Percentiles rank a stretch among this genome's conserved stretches.
Conservation (phyloP, 1,284 basidiomycete species). For the Lentinus polychrous region DNA sequence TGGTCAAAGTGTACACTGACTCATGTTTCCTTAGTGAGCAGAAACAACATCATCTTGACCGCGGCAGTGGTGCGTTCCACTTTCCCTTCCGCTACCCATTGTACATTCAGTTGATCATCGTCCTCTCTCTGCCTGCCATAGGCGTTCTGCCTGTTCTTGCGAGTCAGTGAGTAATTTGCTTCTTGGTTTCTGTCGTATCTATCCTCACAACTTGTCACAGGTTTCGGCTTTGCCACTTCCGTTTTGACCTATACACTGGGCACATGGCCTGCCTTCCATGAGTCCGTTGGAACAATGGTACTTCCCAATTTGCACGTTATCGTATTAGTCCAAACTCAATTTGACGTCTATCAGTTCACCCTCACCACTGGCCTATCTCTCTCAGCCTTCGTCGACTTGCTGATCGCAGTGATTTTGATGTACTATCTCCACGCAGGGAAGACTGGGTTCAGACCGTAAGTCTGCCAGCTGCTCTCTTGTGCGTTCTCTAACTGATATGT, state of each 20-base stretch:
- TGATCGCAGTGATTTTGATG: not conserved
- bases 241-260: not conserved
- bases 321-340: not conserved
- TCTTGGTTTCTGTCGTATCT: not conserved
- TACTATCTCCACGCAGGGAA: not conserved
- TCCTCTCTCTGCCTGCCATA: too few relatives aligned
- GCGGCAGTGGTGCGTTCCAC: not conserved
- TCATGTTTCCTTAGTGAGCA: not conserved
- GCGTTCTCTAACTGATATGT: not conserved
- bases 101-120: not conserved
- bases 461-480: not conserved
- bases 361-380: not conserved
- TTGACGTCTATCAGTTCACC: not conserved
- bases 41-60: not conserved
- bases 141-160: not conserved
- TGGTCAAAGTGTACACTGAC: not conserved
- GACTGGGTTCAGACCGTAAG: conserved; percentile 4
- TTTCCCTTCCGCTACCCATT: not conserved
- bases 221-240: not conserved
- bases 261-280: not conserved
- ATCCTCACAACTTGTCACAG: not conserved
- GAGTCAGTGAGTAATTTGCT: not conserved
- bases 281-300: not conserved
- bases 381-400: not conserved
- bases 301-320: not conserved